Evolutionary conservation across 306 rosid species (phyloP).

Genomic region (Delonix regia): DNA sequence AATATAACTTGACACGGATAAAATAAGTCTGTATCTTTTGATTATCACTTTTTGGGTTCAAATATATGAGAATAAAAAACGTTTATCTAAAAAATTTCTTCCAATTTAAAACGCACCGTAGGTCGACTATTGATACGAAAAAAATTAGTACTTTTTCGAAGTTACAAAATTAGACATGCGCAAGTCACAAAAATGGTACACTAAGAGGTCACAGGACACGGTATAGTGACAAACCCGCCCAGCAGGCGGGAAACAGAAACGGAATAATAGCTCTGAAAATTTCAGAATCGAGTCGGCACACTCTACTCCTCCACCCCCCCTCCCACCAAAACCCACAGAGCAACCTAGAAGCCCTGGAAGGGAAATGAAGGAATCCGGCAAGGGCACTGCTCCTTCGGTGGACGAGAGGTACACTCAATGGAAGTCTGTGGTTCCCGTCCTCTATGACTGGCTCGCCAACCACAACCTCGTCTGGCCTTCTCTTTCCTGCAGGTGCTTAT

Average conservation of each 20-base stretch:
- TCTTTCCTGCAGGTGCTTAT: constrained; percentile 76
- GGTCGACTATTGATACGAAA: too few species aligned
- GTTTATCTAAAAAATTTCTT: too few species aligned
- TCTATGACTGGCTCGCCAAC: constrained; percentile 94
- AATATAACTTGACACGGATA: too few species aligned
- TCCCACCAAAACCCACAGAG: too few species aligned
- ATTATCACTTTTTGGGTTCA: too few species aligned
- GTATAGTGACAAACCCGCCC: not conserved
- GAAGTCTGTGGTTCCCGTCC: constrained; percentile 87
- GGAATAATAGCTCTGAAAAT: not conserved
- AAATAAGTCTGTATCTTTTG: too few species aligned
- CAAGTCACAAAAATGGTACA: not conserved
- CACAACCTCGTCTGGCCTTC: constrained; percentile 99
- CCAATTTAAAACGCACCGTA: too few species aligned
- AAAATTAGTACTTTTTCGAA: too few species aligned
- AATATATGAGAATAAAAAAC: too few species aligned
- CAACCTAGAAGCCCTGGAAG: not conserved
- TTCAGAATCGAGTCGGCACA: not conserved
- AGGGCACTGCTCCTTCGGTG: constrained; percentile 37
- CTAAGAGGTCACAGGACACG: not conserved
- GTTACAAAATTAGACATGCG: not conserved
- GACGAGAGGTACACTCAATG: constrained; percentile 82
- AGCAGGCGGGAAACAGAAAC: constrained; percentile 1
- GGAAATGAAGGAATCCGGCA: constrained; percentile 29
- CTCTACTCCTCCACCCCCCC: too few species aligned